Percentiles rank a stretch among this genome's conserved stretches.
phyloP scores from a whole-genome alignment of 2,329 filamentous ascomycete species.

The Hyphodiscus sp. region DNA sequence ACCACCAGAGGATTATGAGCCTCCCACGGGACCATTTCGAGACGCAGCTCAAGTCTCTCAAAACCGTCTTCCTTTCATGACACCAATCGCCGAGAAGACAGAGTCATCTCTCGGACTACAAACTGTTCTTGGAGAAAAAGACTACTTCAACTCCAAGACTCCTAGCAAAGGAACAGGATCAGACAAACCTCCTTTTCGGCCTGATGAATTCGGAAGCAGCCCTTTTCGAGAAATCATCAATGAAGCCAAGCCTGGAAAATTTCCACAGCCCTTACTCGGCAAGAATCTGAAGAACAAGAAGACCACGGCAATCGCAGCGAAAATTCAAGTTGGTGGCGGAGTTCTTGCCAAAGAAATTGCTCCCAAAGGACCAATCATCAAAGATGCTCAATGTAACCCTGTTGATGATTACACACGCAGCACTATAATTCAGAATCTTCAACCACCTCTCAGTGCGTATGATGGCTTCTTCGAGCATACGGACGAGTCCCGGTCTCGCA shows the following conservation, averaged over 20 bases:
- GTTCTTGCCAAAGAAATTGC: constrained; percentile 35
- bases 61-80: constrained; percentile 95
- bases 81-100: constrained; percentile 91
- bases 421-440: constrained; percentile 66
- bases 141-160: constrained; percentile 64
- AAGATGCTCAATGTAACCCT: constrained; percentile 81
- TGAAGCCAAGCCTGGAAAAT: constrained; percentile 41
- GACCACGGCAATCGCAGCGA: constrained; percentile 25
- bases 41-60: constrained; percentile 76
- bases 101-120: constrained; percentile 75
- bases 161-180: constrained; percentile 51
- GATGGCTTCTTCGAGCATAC: constrained; percentile 73
- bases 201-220: constrained; percentile 49
- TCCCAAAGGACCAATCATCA: constrained; percentile 66
- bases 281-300: constrained; percentile 41
- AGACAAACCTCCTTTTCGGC: constrained; percentile 21
- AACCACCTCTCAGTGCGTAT: constrained; percentile 69
- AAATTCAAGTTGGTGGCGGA: constrained; percentile 26
- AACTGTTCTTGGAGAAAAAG: constrained; percentile 49
- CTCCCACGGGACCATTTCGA: constrained; percentile 72
- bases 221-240: constrained; percentile 63
- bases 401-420: constrained; percentile 69
- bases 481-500: constrained; percentile 55
- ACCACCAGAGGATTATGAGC: constrained; percentile 79
- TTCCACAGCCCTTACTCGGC: constrained; percentile 46